Conservation (phyloP, 257 asterid genomes). For the Linaria vulgaris region DNA sequence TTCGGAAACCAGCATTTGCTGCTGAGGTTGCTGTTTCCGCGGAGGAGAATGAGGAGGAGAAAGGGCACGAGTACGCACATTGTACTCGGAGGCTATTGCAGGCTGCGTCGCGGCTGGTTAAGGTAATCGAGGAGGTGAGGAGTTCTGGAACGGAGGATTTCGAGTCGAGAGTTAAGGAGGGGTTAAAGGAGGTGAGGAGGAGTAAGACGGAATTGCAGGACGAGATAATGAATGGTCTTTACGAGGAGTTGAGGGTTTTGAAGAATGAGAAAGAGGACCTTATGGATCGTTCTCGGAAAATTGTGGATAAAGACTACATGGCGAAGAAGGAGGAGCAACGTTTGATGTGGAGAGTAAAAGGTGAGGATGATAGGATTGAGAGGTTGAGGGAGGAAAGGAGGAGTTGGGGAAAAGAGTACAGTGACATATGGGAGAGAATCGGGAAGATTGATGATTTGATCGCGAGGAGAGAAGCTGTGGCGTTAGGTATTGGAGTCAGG, state of each 20-base stretch:
- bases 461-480: slow-evolving; percentile 59
- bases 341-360: slow-evolving; percentile 41
- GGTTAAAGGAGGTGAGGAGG: slow-evolving; percentile 54
- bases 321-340: slow-evolving; percentile 47
- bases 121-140: slow-evolving; percentile 53
- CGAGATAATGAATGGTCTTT: slow-evolving; percentile 59
- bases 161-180: slow-evolving; percentile 36
- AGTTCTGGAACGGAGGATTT: slow-evolving; percentile 35
- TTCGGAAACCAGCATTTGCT: slow-evolving; percentile 43
- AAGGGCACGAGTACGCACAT: slow-evolving; percentile 57
- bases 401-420: slow-evolving; percentile 49
- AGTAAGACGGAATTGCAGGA: slow-evolving; percentile 54
- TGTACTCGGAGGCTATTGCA: slow-evolving; percentile 58
- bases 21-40: slow-evolving; percentile 27
- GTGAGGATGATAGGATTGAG: slow-evolving; percentile 37
- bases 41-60: slow-evolving; percentile 29
- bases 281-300: slow-evolving; percentile 35
- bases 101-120: slow-evolving; percentile 49
- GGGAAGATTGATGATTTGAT: slow-evolving; percentile 75
- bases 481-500: slow-evolving; percentile 77
- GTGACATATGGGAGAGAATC: slow-evolving; percentile 57
- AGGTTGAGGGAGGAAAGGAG: slow-evolving; percentile 51
- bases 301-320: slow-evolving; percentile 35
- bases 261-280: slow-evolving; percentile 43
- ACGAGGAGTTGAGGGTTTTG: slow-evolving; percentile 53